These are phyloP conservation scores for Dendrostoma leiphaemia DNA, from an alignment of 2,329 filamentous ascomycete genomes.

Conservation along the genomic window DNA sequence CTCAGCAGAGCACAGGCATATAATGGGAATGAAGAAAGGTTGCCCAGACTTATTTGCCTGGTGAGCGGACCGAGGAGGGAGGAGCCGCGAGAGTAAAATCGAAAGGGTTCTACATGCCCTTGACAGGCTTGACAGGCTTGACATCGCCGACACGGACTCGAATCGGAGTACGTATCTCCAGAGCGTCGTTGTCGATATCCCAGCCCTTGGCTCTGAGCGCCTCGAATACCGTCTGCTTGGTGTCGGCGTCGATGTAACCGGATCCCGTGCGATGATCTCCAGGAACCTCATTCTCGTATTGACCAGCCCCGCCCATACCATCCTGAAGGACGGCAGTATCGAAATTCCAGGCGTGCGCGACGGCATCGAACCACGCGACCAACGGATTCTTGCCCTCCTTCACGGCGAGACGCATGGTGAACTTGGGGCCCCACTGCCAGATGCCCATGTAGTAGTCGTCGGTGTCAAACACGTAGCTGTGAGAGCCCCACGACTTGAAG, in stretches of 20 bases:
- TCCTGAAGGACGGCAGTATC: slow-evolving; percentile 32
- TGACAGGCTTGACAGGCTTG: slow-evolving; percentile 22
- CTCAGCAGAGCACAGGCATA: neutral
- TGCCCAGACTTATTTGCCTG: neutral
- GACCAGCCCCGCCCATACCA: slow-evolving; percentile 29
- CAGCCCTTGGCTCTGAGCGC: slow-evolving; percentile 53
- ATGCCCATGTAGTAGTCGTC: slow-evolving; percentile 64
- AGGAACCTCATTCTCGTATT: slow-evolving; percentile 35
- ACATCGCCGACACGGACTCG: slow-evolving; percentile 35
- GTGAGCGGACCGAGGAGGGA: neutral
- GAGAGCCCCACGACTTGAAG: slow-evolving; percentile 30
- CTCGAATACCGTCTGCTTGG: slow-evolving; percentile 32
- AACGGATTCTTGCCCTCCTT: slow-evolving; percentile 51
- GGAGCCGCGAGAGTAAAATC: neutral
- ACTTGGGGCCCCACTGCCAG: slow-evolving; percentile 40
- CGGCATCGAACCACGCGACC: slow-evolving; percentile 37
- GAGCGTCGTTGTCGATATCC: slow-evolving; percentile 61
- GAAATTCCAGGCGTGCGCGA: slow-evolving; percentile 40
- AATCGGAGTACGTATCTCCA: slow-evolving; percentile 62
- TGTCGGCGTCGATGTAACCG: slow-evolving; percentile 38
- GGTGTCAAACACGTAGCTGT: slow-evolving; percentile 33
- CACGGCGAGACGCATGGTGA: slow-evolving; percentile 54
- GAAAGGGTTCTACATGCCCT: slow-evolving; percentile 23
- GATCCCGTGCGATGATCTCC: slow-evolving; percentile 29
- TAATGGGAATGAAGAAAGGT: neutral